A percentile compares a stretch with the other conserved stretches of the same genome.
Conservation (phyloP, 371 early-diverging fungal species). For the Mortierella sp. region DNA sequence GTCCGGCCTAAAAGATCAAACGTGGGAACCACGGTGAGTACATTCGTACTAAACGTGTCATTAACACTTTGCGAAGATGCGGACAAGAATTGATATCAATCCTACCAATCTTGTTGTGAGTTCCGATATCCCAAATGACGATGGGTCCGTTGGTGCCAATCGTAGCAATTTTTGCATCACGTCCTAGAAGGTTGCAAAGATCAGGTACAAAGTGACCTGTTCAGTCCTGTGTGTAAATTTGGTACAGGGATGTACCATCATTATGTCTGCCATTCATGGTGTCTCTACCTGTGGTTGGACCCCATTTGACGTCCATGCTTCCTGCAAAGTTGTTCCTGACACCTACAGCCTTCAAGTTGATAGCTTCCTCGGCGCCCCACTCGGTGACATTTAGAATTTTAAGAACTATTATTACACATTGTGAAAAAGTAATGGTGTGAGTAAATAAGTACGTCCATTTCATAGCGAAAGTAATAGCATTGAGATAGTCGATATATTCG, state of each 20-base stretch:
- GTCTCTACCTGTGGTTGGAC: slow-evolving; percentile 44
- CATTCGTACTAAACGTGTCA: neutral
- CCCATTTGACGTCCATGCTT: slow-evolving; percentile 91
- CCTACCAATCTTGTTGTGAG: slow-evolving; percentile 64
- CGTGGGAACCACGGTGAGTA: neutral
- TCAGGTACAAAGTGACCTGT: neutral
- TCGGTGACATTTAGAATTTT: slow-evolving; percentile 75
- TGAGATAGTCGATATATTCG: too few species aligned
- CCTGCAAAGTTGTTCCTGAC: slow-evolving; percentile 72
- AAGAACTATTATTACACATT: slow-evolving; percentile 63
- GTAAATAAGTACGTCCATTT: neutral
- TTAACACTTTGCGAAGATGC: neutral
- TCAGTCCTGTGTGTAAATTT: neutral
- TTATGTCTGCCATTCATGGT: neutral
- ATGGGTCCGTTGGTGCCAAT: slow-evolving; percentile 86
- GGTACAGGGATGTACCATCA: too few species aligned
- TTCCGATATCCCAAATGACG: slow-evolving; percentile 58
- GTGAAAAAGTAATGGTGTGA: neutral
- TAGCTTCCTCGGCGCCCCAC: slow-evolving; percentile 68
- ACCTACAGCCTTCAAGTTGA: slow-evolving; percentile 81
- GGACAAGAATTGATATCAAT: too few species aligned
- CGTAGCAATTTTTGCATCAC: slow-evolving; percentile 76
- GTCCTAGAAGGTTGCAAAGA: slow-evolving; percentile 36
- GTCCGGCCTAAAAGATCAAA: slow-evolving; percentile 66
- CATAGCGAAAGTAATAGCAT: too few species aligned